Conservation (phyloP, 768 basidiomycete genomes). For the Chalciporus piperatus region DNA sequence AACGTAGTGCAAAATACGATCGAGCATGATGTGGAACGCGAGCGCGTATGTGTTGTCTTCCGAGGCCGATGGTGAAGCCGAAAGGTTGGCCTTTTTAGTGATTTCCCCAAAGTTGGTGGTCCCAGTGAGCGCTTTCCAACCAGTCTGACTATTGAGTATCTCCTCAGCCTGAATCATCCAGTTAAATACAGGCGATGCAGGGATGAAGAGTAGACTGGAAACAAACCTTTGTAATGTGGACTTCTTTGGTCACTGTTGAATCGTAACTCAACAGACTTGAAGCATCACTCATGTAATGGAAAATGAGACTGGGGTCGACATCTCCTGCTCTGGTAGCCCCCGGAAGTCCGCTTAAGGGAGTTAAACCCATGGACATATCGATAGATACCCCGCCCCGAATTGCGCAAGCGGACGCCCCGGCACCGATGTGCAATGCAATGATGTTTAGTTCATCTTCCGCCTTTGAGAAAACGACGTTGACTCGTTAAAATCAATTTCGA, state of each 20-base stretch:
- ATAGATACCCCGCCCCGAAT: slow-evolving; percentile 70
- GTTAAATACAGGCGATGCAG: too few species aligned
- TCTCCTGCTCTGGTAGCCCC: slow-evolving; percentile 85
- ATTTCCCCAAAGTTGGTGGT: slow-evolving; percentile 82
- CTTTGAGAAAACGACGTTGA: slow-evolving; percentile 22
- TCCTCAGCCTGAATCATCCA: slow-evolving; percentile 52
- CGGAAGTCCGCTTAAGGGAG: slow-evolving; percentile 83
- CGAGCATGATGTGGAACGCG: slow-evolving; percentile 77
- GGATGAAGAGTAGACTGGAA: neutral
- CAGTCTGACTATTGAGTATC: slow-evolving; percentile 71
- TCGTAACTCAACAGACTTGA: slow-evolving; percentile 51
- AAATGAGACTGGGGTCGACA: slow-evolving; percentile 84
- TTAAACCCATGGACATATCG: slow-evolving; percentile 92
- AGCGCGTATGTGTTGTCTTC: slow-evolving; percentile 43
- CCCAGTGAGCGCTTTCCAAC: slow-evolving; percentile 76
- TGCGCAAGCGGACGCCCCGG: slow-evolving; percentile 83
- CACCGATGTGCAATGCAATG: slow-evolving; percentile 84
- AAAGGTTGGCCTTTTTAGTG: slow-evolving; percentile 39
- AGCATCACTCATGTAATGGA: slow-evolving; percentile 65
- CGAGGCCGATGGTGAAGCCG: slow-evolving; percentile 16
- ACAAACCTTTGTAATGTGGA: slow-evolving; percentile 52
- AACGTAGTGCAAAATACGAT: slow-evolving; percentile 69
- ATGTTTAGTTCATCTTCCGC: slow-evolving; percentile 56
- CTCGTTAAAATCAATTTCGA: neutral
- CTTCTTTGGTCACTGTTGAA: slow-evolving; percentile 39